Evolutionary conservation across 768 basidiomycete genomes (phyloP), one percentile per base, ranked within the genome.

Genomic region (Rhizopogon sp.): DNA sequence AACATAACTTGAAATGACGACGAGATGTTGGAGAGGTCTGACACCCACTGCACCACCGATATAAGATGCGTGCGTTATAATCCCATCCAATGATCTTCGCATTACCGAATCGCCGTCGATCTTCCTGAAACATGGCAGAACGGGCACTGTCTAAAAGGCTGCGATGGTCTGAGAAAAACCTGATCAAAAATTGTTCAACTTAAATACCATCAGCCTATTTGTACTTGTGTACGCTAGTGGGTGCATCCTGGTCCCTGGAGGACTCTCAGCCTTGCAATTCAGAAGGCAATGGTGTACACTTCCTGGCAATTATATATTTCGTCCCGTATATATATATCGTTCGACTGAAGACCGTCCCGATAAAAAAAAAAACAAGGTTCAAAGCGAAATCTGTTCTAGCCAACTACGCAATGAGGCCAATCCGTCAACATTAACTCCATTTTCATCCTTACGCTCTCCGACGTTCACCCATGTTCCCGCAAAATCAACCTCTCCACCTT

Each of bases 401-500:
- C 80, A 82, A 1, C 79, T 75, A 53, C 65, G 67, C 17, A 88
- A 61, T 0, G 74, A 58, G 10, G 64, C 62, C 33, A 86, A 60
- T 0, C 79, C 80, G 43, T 73, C 74, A 4, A 56, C 63, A 6
- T 46, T 62, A 4, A 45, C 59, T 25, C 58, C 57, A 60, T 82
- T 79, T 57, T 73, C 73, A 9, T 65, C 66, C 39, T 66, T 64
- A 43, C 50, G 37, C 40, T 64, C 66, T 44, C 70, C 73, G 11
- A 74, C 65, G 9, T 50, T 63, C 7, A 79, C 75, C 55, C 79
- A 87, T 0, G 82, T 85, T 28, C 81, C 86, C 35, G 85, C 57
- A 61, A 91, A 87, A 1, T 74, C 65, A 17, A 91, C 73, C n/a
- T 90, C 84, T 7, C 91, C 90, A 2, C 89, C 91, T 60, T 92